Evolutionary conservation across 2,329 filamentous ascomycete genomes (phyloP).

Genomic region (Macroventuria anomochaeta): DNA sequence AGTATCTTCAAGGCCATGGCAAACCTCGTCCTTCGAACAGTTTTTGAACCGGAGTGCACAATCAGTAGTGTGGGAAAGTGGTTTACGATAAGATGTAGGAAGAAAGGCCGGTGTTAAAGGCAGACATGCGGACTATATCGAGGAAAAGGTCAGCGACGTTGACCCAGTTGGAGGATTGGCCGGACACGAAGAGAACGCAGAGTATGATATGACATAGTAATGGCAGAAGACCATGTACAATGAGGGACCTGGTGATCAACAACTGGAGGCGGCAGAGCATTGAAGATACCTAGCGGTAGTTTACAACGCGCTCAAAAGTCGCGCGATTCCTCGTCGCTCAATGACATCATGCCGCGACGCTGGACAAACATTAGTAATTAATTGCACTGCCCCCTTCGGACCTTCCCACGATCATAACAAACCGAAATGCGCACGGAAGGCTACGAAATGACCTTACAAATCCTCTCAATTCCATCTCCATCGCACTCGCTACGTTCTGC

Average conservation of each 20-base stretch:
- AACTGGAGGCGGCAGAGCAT: too few species aligned
- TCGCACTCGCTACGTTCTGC: neutral
- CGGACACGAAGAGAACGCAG: conserved; percentile 8
- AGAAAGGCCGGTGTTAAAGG: neutral
- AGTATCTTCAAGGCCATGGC: conserved; percentile 3
- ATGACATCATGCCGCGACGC: conserved; percentile 14
- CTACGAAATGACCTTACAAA: neutral
- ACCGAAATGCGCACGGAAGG: neutral
- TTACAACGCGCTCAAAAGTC: neutral
- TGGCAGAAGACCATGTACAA: neutral
- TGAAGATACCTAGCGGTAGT: neutral
- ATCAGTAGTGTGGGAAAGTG: neutral
- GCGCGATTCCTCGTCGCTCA: neutral
- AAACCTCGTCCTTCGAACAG: conserved; percentile 1
- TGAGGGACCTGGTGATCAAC: neutral
- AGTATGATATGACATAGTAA: conserved; percentile 6
- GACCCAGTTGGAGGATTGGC: conserved; percentile 8
- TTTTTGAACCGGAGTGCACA: conserved; percentile 1
- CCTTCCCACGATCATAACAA: conserved; percentile 3
- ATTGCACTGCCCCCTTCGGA: conserved; percentile 14
- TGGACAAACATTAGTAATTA: conserved; percentile 3
- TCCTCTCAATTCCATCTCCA: neutral
- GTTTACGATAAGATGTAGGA: neutral
- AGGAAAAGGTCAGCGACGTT: conserved; percentile 11
- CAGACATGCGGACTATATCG: neutral